Evolutionary conservation across 345 rosid genomes (phyloP).

Genomic region (Brassica carinata): DNA sequence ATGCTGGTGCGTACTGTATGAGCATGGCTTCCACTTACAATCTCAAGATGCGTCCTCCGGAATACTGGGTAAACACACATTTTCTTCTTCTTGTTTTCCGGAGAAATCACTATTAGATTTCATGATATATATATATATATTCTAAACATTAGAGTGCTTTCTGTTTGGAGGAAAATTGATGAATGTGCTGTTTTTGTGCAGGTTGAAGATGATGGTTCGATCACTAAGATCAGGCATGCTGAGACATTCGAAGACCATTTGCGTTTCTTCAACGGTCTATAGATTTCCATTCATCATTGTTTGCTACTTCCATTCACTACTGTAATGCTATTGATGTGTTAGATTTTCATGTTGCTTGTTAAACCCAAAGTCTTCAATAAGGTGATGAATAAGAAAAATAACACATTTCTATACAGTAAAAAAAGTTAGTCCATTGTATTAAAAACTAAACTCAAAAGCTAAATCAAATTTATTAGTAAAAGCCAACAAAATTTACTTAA

Average conservation of each 20-base stretch:
- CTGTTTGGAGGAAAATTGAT: background rate
- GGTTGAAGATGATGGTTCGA: conserved; percentile 87
- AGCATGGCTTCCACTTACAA: conserved; percentile 99
- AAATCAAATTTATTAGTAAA: background rate
- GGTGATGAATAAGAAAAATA: background rate
- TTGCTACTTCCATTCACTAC: conserved; percentile 9
- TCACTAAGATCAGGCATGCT: conserved; percentile 76
- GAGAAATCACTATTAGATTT: background rate
- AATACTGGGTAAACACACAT: conserved; percentile 77
- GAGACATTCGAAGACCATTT: conserved; percentile 87
- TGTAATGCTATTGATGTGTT: conserved; percentile 10
- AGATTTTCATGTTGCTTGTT: background rate
- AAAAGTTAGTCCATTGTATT: background rate
- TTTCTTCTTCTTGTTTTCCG: background rate
- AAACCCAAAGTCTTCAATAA: conserved; percentile 2
- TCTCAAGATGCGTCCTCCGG: conserved; percentile 99
- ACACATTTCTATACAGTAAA: background rate
- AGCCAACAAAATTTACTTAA: background rate
- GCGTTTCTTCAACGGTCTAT: conserved; percentile 74
- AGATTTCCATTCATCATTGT: conserved; percentile 21
- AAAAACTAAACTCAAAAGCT: background rate
- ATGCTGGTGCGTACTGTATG: conserved; percentile 99
- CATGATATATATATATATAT: too few relatives aligned
- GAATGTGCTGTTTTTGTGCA: conserved; percentile 25
- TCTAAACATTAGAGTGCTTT: background rate